Evolutionary conservation across 163 green algal genomes (phyloP).

Genomic region (Scenedesmus sp.): DNA sequence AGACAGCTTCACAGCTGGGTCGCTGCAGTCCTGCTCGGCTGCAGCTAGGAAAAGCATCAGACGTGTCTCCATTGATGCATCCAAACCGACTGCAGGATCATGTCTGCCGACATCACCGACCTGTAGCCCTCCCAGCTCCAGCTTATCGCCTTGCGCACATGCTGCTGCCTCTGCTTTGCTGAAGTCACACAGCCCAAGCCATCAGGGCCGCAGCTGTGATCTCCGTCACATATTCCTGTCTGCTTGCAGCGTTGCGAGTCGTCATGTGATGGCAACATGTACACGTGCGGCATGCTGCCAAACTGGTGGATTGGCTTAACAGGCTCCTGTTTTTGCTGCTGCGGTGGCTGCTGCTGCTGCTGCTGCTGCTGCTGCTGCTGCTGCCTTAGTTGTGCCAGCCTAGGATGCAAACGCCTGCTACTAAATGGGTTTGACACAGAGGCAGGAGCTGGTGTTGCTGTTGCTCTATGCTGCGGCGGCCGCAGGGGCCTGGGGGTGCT

Average conservation of each 20-base stretch:
- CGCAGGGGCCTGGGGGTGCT: neutral
- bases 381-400: neutral
- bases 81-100: neutral
- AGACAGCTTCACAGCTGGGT: neutral
- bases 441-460: neutral
- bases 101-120: slow-evolving; percentile 27
- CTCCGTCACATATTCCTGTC: slow-evolving; percentile 63
- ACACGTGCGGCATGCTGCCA: neutral
- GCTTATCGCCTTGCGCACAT: slow-evolving; percentile 55
- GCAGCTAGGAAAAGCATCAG: neutral
- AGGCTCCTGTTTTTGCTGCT: neutral
- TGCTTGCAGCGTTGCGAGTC: slow-evolving; percentile 47
- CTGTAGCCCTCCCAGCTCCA: slow-evolving; percentile 70
- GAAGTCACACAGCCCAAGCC: slow-evolving; percentile 58
- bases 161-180: slow-evolving; percentile 40
- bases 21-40: neutral
- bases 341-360: neutral
- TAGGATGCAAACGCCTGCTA: neutral
- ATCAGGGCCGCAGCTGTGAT: slow-evolving; percentile 57
- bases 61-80: neutral
- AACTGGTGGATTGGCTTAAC: neutral
- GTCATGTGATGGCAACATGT: slow-evolving; percentile 39
- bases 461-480: neutral
- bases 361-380: neutral
- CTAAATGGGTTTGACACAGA: neutral